A percentile compares a stretch with the other conserved stretches of the same genome.
These are phyloP conservation scores for Boechera divaricarpa DNA, from an alignment of 345 rosid genomes.

Conservation along the genomic window DNA sequence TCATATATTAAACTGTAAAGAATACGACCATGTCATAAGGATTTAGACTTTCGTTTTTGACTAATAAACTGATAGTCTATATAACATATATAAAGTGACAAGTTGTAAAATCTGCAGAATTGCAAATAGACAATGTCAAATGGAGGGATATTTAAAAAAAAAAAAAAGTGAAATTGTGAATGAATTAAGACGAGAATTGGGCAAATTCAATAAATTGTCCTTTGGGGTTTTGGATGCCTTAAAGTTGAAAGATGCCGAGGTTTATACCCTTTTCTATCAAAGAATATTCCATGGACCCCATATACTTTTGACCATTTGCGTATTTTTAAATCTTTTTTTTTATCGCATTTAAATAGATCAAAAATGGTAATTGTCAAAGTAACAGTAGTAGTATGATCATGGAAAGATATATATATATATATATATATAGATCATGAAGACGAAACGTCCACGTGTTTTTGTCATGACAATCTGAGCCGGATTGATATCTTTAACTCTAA, in stretches of 20 bases:
- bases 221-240: neutral
- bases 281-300: constrained; percentile 37
- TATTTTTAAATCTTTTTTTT: neutral
- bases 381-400: neutral
- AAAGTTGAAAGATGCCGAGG: constrained; percentile 38
- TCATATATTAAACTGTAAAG: neutral
- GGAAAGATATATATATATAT: too few species aligned
- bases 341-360: neutral
- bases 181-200: constrained; percentile 29
- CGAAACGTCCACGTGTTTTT: constrained; percentile 9
- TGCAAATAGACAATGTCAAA: constrained; percentile 28
- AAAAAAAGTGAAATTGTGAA: neutral
- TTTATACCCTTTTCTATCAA: constrained; percentile 30
- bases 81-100: neutral
- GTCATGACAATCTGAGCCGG: neutral
- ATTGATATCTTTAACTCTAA: too few species aligned
- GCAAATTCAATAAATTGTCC: neutral
- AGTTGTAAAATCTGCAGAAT: constrained; percentile 16
- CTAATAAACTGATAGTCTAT: neutral
- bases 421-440: constrained; percentile 18
- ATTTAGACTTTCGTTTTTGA: neutral
- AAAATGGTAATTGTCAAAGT: constrained; percentile 18
- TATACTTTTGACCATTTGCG: constrained; percentile 15
- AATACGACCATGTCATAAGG: constrained; percentile 13
- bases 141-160: neutral